phyloP scores from a whole-genome alignment of 208 protist species.

The Crithidia thermophila region DNA sequence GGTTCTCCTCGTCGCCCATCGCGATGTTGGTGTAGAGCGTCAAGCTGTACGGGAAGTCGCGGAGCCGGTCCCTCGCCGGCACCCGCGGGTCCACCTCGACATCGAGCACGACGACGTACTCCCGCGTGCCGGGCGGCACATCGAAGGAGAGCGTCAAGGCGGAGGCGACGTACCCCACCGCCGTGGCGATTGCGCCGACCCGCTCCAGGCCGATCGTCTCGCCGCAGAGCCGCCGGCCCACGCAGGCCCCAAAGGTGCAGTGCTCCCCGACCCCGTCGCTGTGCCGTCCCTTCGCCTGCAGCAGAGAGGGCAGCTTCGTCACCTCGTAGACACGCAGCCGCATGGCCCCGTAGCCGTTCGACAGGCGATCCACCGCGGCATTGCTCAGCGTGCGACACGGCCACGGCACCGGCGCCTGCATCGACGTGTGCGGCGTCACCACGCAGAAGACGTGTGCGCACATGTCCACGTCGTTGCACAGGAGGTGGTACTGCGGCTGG shows the following conservation, averaged over 20 bases:
- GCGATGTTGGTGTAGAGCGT: slow-evolving; percentile 69
- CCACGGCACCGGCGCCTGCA: slow-evolving; percentile 46
- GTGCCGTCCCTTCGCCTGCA: slow-evolving; percentile 29
- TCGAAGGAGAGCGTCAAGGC: slow-evolving; percentile 70
- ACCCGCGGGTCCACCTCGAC: slow-evolving; percentile 7
- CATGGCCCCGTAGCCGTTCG: slow-evolving; percentile 28
- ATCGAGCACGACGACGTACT: slow-evolving; percentile 65
- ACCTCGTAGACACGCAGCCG: slow-evolving; percentile 68
- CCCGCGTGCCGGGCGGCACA: slow-evolving; percentile 59
- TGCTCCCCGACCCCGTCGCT: slow-evolving; percentile 19
- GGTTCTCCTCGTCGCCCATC: slow-evolving; percentile 15
- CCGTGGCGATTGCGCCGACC: slow-evolving; percentile 43
- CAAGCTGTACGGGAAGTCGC: slow-evolving; percentile 59
- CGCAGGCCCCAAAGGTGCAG: slow-evolving; percentile 66
- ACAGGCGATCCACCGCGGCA: slow-evolving; percentile 5
- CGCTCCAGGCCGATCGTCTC: slow-evolving; percentile 36
- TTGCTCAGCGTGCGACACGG: slow-evolving; percentile 37
- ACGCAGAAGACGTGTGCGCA: slow-evolving; percentile 71
- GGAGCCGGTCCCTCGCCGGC: neutral
- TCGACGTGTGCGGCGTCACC: slow-evolving; percentile 61
- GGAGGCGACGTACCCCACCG: slow-evolving; percentile 41
- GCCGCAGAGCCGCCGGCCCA: slow-evolving; percentile 57
- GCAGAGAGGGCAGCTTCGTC: slow-evolving; percentile 60
- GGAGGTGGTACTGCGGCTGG: slow-evolving; percentile 78
- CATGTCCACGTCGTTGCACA: slow-evolving; percentile 35